phyloP scores from a whole-genome alignment of 2,329 filamentous ascomycete species.

The Phialophora chinensis region DNA sequence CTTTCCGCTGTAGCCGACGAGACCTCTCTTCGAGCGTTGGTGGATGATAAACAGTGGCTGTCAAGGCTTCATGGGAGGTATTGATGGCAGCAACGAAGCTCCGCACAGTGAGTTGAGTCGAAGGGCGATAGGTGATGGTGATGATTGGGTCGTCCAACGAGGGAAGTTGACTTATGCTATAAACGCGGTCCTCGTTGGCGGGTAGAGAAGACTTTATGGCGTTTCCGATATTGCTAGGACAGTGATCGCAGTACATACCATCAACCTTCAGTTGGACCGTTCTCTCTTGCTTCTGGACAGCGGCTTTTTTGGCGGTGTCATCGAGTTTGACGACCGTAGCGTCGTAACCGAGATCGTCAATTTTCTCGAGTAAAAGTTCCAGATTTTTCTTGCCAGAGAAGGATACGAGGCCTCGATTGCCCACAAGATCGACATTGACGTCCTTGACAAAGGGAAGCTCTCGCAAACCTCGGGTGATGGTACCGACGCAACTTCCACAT shows the following conservation, averaged over 20 bases:
- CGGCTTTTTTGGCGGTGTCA: slow-evolving; percentile 43
- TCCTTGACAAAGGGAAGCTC: slow-evolving; percentile 53
- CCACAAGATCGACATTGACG: slow-evolving; percentile 59
- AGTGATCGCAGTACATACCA: slow-evolving; percentile 77
- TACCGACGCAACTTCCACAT: slow-evolving; percentile 61
- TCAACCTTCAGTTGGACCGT: slow-evolving; percentile 70
- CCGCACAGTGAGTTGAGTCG: slow-evolving; percentile 75
- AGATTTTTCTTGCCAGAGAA: slow-evolving; percentile 57
- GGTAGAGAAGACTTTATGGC: slow-evolving; percentile 39
- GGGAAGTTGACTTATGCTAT: slow-evolving; percentile 59
- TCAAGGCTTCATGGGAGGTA: slow-evolving; percentile 68
- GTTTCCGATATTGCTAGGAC: slow-evolving; percentile 58
- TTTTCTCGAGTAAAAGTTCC: slow-evolving; percentile 53
- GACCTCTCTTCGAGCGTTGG: slow-evolving; percentile 84
- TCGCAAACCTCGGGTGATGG: slow-evolving; percentile 56
- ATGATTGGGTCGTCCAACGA: slow-evolving; percentile 70
- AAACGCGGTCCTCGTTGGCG: slow-evolving; percentile 47
- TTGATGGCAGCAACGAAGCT: slow-evolving; percentile 73
- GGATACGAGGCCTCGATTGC: slow-evolving; percentile 56
- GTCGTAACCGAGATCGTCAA: slow-evolving; percentile 70
- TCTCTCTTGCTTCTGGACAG: slow-evolving; percentile 44
- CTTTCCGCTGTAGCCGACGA: slow-evolving; percentile 70
- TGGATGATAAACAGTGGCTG: slow-evolving; percentile 74
- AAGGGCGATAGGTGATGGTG: slow-evolving; percentile 72
- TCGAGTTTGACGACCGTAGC: slow-evolving; percentile 61